These are phyloP conservation scores for Biscogniauxia marginata DNA, from an alignment of 2,329 filamentous ascomycete genomes.

Conservation along the genomic window DNA sequence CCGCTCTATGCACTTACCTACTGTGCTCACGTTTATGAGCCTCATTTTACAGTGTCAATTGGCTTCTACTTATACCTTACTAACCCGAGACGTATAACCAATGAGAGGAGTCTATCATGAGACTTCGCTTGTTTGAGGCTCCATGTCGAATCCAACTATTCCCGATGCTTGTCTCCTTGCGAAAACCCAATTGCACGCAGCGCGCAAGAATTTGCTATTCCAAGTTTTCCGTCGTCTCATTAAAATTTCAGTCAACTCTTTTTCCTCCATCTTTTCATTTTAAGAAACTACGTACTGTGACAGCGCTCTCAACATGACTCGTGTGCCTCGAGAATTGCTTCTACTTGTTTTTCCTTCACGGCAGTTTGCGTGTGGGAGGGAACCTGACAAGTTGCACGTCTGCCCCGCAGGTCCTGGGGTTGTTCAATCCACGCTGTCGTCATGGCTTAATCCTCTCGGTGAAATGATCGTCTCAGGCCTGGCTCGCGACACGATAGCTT, in stretches of 20 bases:
- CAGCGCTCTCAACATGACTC: neutral
- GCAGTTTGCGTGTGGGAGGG: neutral
- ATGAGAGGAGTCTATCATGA: neutral
- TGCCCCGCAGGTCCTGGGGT: neutral
- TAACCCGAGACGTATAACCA: neutral
- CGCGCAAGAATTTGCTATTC: too few relatives aligned
- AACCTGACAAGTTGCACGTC: neutral
- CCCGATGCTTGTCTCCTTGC: neutral
- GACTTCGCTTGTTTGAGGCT: neutral
- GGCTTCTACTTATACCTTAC: neutral
- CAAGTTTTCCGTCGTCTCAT: neutral
- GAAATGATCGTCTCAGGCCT: conserved; percentile 2
- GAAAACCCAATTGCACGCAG: too few relatives aligned
- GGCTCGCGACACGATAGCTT: conserved; percentile 2
- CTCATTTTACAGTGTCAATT: neutral
- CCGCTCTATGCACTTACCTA: too few relatives aligned
- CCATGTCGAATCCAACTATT: neutral
- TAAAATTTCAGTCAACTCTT: neutral
- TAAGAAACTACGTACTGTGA: neutral
- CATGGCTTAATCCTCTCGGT: conserved; percentile 3
- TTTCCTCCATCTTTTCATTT: neutral
- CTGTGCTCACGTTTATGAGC: neutral
- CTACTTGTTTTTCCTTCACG: neutral
- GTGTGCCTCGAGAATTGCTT: neutral
- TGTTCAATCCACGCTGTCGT: conserved; percentile 1